Conservation (phyloP, 352 stramenopile species). For the Globisporangium solare region DNA sequence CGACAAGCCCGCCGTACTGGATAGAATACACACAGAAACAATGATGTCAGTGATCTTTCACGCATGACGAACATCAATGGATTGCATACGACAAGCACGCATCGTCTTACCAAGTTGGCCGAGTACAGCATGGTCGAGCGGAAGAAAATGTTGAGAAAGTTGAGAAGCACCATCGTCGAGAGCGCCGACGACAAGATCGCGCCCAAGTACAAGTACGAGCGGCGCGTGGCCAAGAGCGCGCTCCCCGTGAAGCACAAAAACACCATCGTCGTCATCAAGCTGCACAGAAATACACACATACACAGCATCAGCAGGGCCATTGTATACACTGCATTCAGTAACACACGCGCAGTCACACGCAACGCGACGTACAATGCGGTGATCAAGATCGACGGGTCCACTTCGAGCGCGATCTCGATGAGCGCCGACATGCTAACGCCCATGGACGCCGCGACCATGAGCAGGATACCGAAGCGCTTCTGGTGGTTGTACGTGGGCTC, state of each 20-base stretch:
- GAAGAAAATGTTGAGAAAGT: conserved; percentile 60
- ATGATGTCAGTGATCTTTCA: not conserved
- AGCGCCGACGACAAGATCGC: conserved; percentile 67
- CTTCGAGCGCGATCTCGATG: conserved; percentile 62
- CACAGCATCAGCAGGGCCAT: conserved; percentile 1
- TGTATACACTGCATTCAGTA: not conserved
- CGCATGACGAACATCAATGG: too few species aligned
- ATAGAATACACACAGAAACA: not conserved
- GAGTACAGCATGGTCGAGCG: conserved; percentile 53
- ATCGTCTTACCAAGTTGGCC: conserved; percentile 41
- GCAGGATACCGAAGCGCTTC: conserved; percentile 64
- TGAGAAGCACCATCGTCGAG: conserved; percentile 43
- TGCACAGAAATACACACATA: conserved; percentile 11
- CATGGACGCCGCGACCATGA: conserved; percentile 59
- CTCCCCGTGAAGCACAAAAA: conserved; percentile 85
- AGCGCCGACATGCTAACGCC: conserved; percentile 70
- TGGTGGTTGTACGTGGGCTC: conserved; percentile 50
- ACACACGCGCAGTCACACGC: too few species aligned
- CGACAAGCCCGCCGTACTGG: conserved; percentile 76
- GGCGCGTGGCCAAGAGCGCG: conserved; percentile 72
- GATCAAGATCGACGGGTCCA: conserved; percentile 77
- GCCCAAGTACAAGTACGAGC: conserved; percentile 82
- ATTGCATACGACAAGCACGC: not conserved
- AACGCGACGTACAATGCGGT: conserved; percentile 51
- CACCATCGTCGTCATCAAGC: conserved; percentile 69